Evolutionary conservation across 768 basidiomycete genomes (phyloP).

Genomic region (Dendrothele bispora): DNA sequence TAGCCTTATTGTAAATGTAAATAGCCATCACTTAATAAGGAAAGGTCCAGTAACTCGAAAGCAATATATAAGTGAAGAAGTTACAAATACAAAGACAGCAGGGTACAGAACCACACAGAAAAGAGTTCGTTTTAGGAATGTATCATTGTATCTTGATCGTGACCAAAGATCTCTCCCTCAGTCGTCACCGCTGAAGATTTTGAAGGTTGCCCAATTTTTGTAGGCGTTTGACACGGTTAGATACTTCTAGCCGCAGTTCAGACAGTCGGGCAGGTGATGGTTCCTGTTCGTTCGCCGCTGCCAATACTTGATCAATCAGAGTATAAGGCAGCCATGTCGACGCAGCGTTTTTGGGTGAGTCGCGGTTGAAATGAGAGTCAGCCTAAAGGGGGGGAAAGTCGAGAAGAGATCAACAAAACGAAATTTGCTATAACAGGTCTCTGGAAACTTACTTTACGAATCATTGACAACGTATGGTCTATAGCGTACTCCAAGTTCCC

Average conservation of each 20-base stretch:
- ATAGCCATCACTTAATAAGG: too few species aligned
- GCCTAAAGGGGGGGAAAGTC: constrained; percentile 37
- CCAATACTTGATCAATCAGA: constrained; percentile 80
- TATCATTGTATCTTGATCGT: too few species aligned
- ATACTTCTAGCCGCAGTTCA: constrained; percentile 59
- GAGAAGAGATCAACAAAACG: constrained; percentile 2
- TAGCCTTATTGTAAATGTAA: too few species aligned
- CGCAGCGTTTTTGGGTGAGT: constrained; percentile 53
- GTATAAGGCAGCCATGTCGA: constrained; percentile 82
- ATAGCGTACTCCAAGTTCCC: constrained; percentile 80
- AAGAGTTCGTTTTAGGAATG: too few species aligned
- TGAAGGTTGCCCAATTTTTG: constrained; percentile 45
- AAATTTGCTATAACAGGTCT: not conserved
- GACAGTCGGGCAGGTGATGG: constrained; percentile 48
- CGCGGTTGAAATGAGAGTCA: constrained; percentile 51
- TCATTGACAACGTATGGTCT: constrained; percentile 66
- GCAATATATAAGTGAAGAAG: too few species aligned
- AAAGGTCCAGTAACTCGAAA: too few species aligned
- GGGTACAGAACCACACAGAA: too few species aligned
- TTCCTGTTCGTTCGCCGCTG: constrained; percentile 55
- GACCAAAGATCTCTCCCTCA: too few species aligned
- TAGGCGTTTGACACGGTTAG: constrained; percentile 64
- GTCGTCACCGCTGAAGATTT: too few species aligned
- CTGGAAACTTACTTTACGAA: constrained; percentile 59
- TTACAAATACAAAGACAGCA: too few species aligned